Percentiles rank a stretch among this genome's conserved stretches.
Conservation (phyloP, 768 basidiomycete species). For the Hericium coralloides region DNA sequence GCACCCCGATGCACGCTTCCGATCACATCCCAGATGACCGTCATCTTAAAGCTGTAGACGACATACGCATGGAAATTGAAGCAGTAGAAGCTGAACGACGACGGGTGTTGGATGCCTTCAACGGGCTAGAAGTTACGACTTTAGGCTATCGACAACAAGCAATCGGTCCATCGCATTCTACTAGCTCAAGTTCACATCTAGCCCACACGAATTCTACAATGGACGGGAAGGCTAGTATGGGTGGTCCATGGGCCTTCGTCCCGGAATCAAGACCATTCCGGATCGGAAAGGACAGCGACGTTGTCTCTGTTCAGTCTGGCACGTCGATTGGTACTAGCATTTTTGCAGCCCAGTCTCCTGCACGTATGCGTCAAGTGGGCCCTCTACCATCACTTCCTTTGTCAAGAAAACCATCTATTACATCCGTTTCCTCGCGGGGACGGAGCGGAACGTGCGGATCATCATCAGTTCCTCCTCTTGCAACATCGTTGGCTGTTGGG, state of each 20-base stretch:
- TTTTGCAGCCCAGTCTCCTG: conserved; percentile 10
- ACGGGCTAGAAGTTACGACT: conserved; percentile 64
- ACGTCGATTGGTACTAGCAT: conserved; percentile 11
- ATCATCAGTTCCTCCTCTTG: conserved; percentile 24
- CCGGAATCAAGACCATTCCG: neutral
- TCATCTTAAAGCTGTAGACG: conserved; percentile 45
- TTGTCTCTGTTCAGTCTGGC: conserved; percentile 12
- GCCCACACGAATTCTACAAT: too few relatives aligned
- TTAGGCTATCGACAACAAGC: conserved; percentile 40
- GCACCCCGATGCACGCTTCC: conserved; percentile 17
- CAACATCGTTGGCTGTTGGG: conserved; percentile 23
- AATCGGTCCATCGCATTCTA: conserved; percentile 6
- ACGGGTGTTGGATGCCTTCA: conserved; percentile 71
- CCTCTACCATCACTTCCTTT: conserved; percentile 11
- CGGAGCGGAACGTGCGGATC: conserved; percentile 13
- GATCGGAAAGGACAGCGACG: conserved; percentile 9
- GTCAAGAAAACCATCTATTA: conserved; percentile 11
- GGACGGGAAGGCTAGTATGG: conserved; percentile 1
- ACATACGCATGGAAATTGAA: conserved; percentile 59
- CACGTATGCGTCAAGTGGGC: conserved; percentile 3
- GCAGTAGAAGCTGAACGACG: conserved; percentile 63
- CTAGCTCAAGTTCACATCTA: conserved; percentile 2
- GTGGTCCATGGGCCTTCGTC: conserved; percentile 3
- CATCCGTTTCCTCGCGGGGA: conserved; percentile 15
- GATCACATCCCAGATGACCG: conserved; percentile 46